Conservation (phyloP, 148 eudicot species). For the Talinum fruticosum region DNA sequence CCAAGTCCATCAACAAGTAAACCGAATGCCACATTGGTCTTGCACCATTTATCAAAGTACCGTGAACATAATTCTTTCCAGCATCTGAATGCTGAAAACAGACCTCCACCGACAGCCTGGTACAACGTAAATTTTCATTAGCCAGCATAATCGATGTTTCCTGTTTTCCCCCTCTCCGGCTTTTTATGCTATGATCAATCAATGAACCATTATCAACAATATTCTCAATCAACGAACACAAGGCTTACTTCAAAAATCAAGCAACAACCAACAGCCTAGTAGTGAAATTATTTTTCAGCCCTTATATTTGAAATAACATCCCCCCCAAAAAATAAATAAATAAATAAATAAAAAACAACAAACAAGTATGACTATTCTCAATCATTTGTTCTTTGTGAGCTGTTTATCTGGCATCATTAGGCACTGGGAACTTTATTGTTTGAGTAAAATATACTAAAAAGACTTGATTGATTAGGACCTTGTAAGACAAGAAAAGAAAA, state of each 20-base stretch:
- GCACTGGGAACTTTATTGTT: background rate
- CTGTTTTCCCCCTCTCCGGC: background rate
- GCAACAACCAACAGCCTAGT: background rate
- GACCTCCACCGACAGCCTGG: conserved; percentile 63
- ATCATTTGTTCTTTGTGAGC: background rate
- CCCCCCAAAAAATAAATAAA: background rate
- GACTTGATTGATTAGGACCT: background rate
- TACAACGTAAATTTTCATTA: conserved; percentile 32
- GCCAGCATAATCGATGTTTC: background rate
- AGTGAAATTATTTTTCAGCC: background rate
- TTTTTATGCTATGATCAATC: background rate
- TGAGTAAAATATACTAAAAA: no score
- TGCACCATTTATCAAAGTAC: conserved; percentile 68
- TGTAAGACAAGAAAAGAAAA: background rate
- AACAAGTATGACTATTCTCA: background rate
- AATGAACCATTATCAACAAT: no score
- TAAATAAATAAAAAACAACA: background rate
- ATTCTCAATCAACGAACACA: background rate
- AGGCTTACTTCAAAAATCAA: background rate
- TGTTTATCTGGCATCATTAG: background rate
- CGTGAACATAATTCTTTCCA: conserved; percentile 72
- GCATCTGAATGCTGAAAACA: conserved; percentile 60
- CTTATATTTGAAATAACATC: background rate
- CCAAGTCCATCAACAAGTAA: conserved; percentile 60
- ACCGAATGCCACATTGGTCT: conserved; percentile 57